phyloP scores from a whole-genome alignment of 2,329 filamentous ascomycete genomes.

The Aspergillus spinulosporus region DNA sequence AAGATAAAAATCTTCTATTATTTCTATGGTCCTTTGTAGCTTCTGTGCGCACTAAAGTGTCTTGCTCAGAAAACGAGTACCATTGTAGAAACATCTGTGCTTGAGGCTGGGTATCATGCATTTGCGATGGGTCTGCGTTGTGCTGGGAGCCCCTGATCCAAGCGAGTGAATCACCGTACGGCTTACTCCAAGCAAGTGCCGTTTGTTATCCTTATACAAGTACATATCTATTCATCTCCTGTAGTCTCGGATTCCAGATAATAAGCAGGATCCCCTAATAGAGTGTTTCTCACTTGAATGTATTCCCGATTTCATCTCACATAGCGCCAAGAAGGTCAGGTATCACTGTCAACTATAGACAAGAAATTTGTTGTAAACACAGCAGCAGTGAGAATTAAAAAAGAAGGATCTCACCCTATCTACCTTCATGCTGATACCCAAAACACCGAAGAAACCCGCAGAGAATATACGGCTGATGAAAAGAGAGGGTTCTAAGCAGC shows the following conservation, averaged over 20 bases:
- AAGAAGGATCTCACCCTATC: neutral
- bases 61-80: too few relatives aligned
- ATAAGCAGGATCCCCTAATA: too few relatives aligned
- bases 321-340: conserved; percentile 4
- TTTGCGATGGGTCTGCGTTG: too few relatives aligned
- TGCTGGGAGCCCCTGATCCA: too few relatives aligned
- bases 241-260: too few relatives aligned
- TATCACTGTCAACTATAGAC: conserved; percentile 8
- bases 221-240: too few relatives aligned
- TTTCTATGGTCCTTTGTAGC: neutral
- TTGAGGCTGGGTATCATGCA: too few relatives aligned
- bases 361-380: conserved; percentile 1
- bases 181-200: too few relatives aligned
- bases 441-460: neutral
- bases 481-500: conserved; percentile 19
- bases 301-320: neutral
- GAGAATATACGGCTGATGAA: neutral
- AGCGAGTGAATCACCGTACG: too few relatives aligned
- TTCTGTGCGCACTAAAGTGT: neutral
- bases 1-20: neutral
- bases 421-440: neutral
- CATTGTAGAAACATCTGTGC: too few relatives aligned
- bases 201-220: too few relatives aligned
- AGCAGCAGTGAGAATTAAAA: neutral
- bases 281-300: neutral